Conservation (phyloP, 129 eudicot genomes). For the Saposhnikovia divaricata region DNA sequence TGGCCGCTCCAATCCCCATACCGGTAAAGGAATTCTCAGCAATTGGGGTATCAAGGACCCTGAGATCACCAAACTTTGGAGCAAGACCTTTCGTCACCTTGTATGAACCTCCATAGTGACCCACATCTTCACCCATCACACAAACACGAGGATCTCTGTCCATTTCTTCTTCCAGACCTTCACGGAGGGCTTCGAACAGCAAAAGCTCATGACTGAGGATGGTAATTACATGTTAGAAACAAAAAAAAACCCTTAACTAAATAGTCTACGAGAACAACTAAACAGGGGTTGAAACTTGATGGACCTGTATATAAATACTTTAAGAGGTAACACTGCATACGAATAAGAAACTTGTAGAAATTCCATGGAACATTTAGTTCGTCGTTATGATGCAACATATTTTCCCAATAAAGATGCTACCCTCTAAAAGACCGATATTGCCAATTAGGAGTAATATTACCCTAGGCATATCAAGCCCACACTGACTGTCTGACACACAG, state of each 20-base stretch:
- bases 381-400: not conserved
- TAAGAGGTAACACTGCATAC: not conserved
- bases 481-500: not conserved
- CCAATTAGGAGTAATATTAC: not conserved
- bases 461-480: not conserved
- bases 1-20: constrained; percentile 97
- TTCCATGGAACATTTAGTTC: not conserved
- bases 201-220: constrained; percentile 78
- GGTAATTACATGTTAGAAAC: constrained; percentile 1
- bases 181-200: constrained; percentile 96
- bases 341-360: not conserved
- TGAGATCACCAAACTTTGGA: constrained; percentile 67
- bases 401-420: not conserved
- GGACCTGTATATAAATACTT: not conserved
- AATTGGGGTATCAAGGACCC: constrained; percentile 95
- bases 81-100: constrained; percentile 95
- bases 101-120: constrained; percentile 97
- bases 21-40: constrained; percentile 94
- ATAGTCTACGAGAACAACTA: not conserved
- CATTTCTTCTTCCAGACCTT: constrained; percentile 98
- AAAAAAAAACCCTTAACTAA: not conserved
- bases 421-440: not conserved
- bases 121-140: constrained; percentile 97
- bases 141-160: constrained; percentile 77
- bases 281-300: not conserved